Evolutionary conservation across 306 rosid species (phyloP).

Genomic region (Gastrolobium villosum): DNA sequence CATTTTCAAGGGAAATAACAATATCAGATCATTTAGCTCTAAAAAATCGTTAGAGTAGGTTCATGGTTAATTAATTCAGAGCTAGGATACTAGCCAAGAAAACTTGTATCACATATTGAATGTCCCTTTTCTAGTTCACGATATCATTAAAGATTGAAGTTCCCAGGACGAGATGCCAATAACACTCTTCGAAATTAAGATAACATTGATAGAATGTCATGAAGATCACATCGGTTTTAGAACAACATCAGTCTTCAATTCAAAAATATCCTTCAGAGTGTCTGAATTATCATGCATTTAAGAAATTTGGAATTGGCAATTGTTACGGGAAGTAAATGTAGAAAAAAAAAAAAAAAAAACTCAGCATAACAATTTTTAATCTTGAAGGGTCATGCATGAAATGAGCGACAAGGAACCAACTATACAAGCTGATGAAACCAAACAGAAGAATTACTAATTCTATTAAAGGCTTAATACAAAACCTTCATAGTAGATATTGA

Average conservation of each 20-base stretch:
- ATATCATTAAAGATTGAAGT: neutral
- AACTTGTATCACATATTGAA: neutral
- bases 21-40: constrained; percentile 19
- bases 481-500: constrained; percentile 23
- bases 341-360: neutral
- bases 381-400: constrained; percentile 18
- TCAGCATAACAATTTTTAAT: constrained; percentile 17
- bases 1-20: constrained; percentile 32
- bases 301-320: neutral
- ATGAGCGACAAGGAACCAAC: constrained; percentile 24
- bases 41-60: neutral
- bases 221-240: constrained; percentile 2
- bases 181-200: neutral
- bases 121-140: constrained; percentile 5
- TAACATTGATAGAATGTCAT: constrained; percentile 15
- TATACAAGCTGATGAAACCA: constrained; percentile 33
- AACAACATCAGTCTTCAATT: neutral
- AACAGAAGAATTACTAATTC: constrained; percentile 30
- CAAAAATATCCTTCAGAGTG: neutral
- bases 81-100: constrained; percentile 12
- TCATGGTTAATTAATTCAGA: neutral
- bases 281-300: neutral
- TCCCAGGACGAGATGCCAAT: constrained; percentile 2
- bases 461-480: neutral
- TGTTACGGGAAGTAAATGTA: neutral